Evolutionary conservation across 495 filamentous ascomycete species (phyloP).

Genomic region (Trichoderma gamsii): DNA sequence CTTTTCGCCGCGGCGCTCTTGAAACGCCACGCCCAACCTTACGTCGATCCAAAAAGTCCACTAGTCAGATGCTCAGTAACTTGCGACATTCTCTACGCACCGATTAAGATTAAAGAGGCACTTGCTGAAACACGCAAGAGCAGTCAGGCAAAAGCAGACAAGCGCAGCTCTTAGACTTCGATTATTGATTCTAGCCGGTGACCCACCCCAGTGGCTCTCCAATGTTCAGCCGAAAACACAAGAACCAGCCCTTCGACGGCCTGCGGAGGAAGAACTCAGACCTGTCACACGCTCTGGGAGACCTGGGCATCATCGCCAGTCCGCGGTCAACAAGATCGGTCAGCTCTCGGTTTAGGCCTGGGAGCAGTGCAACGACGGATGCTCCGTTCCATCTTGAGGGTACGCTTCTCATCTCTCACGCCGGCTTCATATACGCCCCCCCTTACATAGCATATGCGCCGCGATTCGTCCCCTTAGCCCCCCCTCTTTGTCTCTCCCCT

Average conservation of each 20-base stretch:
- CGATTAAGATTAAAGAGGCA: background rate
- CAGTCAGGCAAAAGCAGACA: background rate
- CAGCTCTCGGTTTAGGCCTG: slow-evolving; percentile 5
- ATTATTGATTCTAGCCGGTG: slow-evolving; percentile 11
- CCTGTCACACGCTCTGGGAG: background rate
- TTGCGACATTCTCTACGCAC: background rate
- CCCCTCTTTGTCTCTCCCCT: slow-evolving; percentile 17
- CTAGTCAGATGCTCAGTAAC: slow-evolving; percentile 3
- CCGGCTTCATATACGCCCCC: background rate
- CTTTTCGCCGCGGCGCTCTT: background rate
- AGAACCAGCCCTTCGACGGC: background rate
- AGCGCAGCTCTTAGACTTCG: background rate
- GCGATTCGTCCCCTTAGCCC: background rate
- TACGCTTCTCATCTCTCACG: slow-evolving; percentile 1
- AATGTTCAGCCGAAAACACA: slow-evolving; percentile 11
- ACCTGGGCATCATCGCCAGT: slow-evolving; percentile 8
- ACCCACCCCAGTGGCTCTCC: slow-evolving; percentile 10
- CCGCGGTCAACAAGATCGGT: background rate
- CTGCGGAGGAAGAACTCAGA: background rate
- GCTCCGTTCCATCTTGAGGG: slow-evolving; percentile 12
- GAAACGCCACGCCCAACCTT: background rate
- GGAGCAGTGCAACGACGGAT: slow-evolving; percentile 11
- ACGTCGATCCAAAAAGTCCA: background rate
- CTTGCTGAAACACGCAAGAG: slow-evolving; percentile 4
- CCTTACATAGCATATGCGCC: background rate